Percentiles rank a stretch among this genome's conserved stretches.
Evolutionary conservation across 2,329 filamentous ascomycete genomes (phyloP).

Genomic region (Lasiodiplodia theobromae): DNA sequence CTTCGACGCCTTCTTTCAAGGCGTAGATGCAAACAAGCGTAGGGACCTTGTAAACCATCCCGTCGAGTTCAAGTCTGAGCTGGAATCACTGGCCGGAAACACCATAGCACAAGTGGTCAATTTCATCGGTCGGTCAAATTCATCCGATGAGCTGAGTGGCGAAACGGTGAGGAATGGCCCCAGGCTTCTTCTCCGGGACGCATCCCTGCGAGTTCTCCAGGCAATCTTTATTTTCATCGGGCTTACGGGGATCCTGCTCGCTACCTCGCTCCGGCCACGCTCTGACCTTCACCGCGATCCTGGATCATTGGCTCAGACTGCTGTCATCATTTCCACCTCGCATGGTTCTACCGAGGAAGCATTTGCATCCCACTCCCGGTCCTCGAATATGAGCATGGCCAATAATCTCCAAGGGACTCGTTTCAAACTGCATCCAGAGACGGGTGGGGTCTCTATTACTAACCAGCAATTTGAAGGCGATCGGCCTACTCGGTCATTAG

Average conservation of each 20-base stretch:
- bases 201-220: neutral
- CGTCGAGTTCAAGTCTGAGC: neutral
- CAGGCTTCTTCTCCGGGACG: neutral
- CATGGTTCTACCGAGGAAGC: neutral
- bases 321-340: neutral
- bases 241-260: neutral
- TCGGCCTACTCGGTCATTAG: neutral
- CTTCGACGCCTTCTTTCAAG: neutral
- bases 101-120: neutral
- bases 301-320: neutral
- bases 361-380: neutral
- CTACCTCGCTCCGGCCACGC: neutral
- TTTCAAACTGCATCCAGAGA: neutral
- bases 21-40: neutral
- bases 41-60: neutral
- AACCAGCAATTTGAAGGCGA: neutral
- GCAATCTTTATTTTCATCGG: neutral
- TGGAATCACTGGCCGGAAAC: neutral
- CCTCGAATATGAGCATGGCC: neutral
- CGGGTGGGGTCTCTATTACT: neutral
- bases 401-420: neutral
- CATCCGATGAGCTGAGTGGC: neutral
- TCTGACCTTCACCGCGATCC: neutral
- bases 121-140: neutral
- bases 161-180: neutral